Percentiles rank a stretch among this genome's conserved stretches.
Conservation (phyloP, 192 early-diverging fungal genomes). For the Coemansia aciculifera region DNA sequence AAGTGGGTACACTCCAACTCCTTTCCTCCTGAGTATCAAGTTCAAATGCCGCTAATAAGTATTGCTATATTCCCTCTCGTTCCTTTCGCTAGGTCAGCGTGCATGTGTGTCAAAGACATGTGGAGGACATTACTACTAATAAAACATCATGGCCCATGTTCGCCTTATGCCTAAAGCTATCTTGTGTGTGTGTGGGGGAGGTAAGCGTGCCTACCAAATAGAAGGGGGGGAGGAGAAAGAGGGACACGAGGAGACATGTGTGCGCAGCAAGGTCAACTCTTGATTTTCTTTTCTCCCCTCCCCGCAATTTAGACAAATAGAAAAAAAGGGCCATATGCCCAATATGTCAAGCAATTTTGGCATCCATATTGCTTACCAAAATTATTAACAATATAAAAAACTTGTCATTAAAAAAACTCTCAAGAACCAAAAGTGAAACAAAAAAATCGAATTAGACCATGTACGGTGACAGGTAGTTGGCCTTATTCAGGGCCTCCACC, state of each 20-base stretch:
- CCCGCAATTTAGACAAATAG: neutral
- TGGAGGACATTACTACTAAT: constrained; percentile 10
- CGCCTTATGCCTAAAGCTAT: neutral
- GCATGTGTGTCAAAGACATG: constrained; percentile 36
- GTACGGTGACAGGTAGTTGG: constrained; percentile 48
- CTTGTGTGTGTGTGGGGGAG: neutral
- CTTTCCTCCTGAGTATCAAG: neutral
- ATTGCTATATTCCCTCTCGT: neutral
- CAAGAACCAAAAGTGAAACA: neutral
- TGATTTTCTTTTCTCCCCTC: neutral
- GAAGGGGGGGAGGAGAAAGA: neutral
- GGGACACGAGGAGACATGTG: neutral
- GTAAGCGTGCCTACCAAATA: neutral
- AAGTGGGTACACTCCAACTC: neutral
- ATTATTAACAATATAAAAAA: constrained; percentile 3
- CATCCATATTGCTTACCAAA: neutral
- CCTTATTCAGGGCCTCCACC: constrained; percentile 37
- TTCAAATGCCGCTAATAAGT: constrained; percentile 9
- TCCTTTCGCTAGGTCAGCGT: neutral
- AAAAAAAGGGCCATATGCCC: neutral
- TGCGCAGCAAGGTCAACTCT: neutral
- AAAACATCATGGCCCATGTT: neutral
- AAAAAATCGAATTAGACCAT: constrained; percentile 9
- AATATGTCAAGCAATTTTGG: neutral
- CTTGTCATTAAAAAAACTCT: neutral